Conservation (phyloP, 176 grass and related monocot species). For the Rhipidocladum racemiflorum region DNA sequence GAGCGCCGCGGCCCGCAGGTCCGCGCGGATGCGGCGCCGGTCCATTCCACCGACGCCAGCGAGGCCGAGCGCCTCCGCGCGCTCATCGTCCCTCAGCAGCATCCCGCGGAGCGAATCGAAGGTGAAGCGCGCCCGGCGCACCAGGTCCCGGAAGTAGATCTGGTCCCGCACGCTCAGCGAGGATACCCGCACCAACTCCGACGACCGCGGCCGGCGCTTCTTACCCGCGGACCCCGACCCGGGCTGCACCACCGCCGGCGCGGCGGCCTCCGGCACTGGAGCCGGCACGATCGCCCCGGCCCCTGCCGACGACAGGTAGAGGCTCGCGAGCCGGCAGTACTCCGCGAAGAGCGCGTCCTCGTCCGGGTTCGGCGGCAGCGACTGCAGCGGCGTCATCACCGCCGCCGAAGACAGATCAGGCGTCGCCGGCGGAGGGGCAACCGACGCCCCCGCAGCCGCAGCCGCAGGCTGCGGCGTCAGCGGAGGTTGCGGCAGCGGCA, state of each 20-base stretch:
- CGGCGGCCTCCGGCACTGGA: conserved; percentile 20
- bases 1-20: conserved; percentile 63
- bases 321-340: conserved; percentile 61
- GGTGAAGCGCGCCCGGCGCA: conserved; percentile 89
- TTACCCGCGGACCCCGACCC: conserved; percentile 39
- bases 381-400: conserved; percentile 56
- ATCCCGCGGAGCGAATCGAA: conserved; percentile 74
- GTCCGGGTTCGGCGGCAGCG: conserved; percentile 45
- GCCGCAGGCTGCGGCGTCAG: background rate
- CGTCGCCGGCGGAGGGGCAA: background rate
- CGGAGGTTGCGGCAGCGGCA: conserved; percentile 9
- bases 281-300: conserved; percentile 39
- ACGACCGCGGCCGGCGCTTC: conserved; percentile 77
- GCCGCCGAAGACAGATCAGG: conserved; percentile 38
- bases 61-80: conserved; percentile 47
- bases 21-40: conserved; percentile 56
- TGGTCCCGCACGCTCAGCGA: conserved; percentile 64
- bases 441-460: background rate
- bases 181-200: conserved; percentile 91
- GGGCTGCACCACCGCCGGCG: conserved; percentile 32
- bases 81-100: conserved; percentile 63
- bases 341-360: conserved; percentile 67
- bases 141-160: conserved; percentile 86
- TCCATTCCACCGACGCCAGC: conserved; percentile 16
- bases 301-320: conserved; percentile 45